These are phyloP conservation scores for Antrodiella citrinella DNA, from an alignment of 768 basidiomycete species.

Conservation along the genomic window DNA sequence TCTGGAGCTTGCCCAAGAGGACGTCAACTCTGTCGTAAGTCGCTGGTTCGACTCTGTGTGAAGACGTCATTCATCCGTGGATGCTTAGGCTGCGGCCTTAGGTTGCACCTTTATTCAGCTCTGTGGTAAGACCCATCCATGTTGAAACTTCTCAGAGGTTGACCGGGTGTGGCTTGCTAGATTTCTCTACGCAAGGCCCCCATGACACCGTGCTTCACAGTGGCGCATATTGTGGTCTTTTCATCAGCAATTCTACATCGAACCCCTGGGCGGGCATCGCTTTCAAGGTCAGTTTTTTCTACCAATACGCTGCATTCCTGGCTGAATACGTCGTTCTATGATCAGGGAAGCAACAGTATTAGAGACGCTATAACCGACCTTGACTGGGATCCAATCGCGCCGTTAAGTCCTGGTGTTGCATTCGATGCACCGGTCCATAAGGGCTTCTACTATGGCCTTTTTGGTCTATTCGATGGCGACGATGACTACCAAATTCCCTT, in stretches of 20 bases:
- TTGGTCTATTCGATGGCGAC: not conserved
- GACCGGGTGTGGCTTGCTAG: not conserved
- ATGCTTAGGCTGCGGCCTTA: not conserved
- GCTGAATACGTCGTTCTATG: not conserved
- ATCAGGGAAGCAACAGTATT: constrained; percentile 5
- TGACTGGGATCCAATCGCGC: not conserved
- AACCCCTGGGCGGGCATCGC: constrained; percentile 5
- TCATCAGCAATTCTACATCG: constrained; percentile 3
- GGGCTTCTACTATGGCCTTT: constrained; percentile 2
- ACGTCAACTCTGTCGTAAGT: constrained; percentile 4
- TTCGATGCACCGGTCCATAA: not conserved
- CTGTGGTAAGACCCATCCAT: constrained; percentile 1
- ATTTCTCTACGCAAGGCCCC: not conserved
- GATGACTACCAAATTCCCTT: constrained; percentile 1
- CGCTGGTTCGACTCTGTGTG: not conserved
- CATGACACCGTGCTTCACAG: constrained; percentile 1
- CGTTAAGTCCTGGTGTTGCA: not conserved
- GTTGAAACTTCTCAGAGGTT: not conserved
- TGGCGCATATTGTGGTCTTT: constrained; percentile 3
- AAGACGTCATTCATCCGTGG: not conserved
- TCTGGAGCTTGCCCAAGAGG: not conserved
- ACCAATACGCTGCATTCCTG: not conserved
- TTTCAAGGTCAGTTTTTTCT: constrained; percentile 2
- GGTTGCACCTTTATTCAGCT: constrained; percentile 5
- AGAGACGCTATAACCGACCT: not conserved